Percentiles rank a stretch among this genome's conserved stretches.
Conservation (phyloP, 1,284 basidiomycete species). For the Takashimella tepidaria region DNA sequence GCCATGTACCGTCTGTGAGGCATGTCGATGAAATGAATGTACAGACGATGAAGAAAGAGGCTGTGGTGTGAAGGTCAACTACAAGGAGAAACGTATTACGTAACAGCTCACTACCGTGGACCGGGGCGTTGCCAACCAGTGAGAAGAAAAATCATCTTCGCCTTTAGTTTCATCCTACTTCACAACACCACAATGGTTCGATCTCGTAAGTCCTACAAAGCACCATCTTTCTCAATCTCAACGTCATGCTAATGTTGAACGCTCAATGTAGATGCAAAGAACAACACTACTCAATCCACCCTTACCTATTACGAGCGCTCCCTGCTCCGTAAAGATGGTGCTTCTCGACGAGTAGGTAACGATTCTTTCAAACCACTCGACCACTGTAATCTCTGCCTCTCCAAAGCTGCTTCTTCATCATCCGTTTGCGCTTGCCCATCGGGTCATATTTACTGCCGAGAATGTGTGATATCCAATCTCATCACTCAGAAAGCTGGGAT, state of each 20-base stretch:
- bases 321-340: slow-evolving; percentile 34
- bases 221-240: neutral
- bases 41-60: too few relatives aligned
- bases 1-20: neutral
- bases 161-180: neutral
- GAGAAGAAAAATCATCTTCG: neutral
- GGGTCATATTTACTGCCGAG: slow-evolving; percentile 82
- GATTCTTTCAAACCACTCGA: slow-evolving; percentile 87
- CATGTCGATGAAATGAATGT: too few relatives aligned
- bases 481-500: slow-evolving; percentile 78
- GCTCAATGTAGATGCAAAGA: slow-evolving; percentile 36
- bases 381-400: slow-evolving; percentile 76
- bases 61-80: neutral
- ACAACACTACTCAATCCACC: slow-evolving; percentile 45
- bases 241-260: slow-evolving; percentile 10
- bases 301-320: slow-evolving; percentile 46
- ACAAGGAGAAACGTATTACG: neutral
- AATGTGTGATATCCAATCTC: slow-evolving; percentile 56
- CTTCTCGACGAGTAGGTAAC: slow-evolving; percentile 69
- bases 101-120: neutral
- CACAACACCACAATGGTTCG: slow-evolving; percentile 12
- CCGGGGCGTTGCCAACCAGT: neutral
- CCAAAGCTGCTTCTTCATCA: slow-evolving; percentile 64
- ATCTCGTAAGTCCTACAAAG: slow-evolving; percentile 10
- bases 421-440: slow-evolving; percentile 71